These are phyloP conservation scores for Aspergillus sojae DNA, from an alignment of 2,329 filamentous ascomycete species.

Conservation along the genomic window DNA sequence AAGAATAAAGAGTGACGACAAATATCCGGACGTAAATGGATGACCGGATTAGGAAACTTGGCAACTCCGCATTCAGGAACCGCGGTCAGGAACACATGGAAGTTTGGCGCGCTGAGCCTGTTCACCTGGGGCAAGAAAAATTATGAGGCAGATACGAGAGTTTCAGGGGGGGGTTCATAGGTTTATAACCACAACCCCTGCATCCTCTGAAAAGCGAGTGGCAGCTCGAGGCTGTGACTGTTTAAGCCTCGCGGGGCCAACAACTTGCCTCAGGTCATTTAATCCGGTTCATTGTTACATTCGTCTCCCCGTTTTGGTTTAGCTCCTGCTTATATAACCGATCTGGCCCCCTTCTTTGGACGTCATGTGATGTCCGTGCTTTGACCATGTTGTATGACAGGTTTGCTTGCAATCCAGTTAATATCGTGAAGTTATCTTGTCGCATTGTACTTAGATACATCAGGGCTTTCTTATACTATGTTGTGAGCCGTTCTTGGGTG, in stretches of 20 bases:
- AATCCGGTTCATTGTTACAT: neutral
- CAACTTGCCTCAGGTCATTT: neutral
- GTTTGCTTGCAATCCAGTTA: neutral
- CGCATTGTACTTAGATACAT: too few relatives aligned
- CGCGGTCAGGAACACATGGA: neutral
- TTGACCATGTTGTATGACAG: neutral
- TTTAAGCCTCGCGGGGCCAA: constrained; percentile 1
- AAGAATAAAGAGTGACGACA: constrained; percentile 1
- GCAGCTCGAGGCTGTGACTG: neutral
- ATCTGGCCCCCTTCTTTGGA: neutral
- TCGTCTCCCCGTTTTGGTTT: neutral
- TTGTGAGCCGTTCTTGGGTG: neutral
- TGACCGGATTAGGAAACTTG: constrained; percentile 17
- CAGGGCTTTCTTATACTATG: too few relatives aligned
- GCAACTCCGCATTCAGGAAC: constrained; percentile 14
- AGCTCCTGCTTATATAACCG: neutral
- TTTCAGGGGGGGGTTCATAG: neutral
- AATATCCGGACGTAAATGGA: constrained; percentile 2
- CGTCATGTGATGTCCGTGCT: neutral
- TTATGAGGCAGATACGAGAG: neutral
- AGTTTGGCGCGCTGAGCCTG: neutral
- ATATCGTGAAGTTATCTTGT: too few relatives aligned
- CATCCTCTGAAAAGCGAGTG: neutral
- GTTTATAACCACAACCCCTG: neutral
- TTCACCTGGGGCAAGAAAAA: neutral